Base-by-base conservation (phyloP, 2,329 filamentous ascomycete species). In the Penicillium brevicompactum region DNA sequence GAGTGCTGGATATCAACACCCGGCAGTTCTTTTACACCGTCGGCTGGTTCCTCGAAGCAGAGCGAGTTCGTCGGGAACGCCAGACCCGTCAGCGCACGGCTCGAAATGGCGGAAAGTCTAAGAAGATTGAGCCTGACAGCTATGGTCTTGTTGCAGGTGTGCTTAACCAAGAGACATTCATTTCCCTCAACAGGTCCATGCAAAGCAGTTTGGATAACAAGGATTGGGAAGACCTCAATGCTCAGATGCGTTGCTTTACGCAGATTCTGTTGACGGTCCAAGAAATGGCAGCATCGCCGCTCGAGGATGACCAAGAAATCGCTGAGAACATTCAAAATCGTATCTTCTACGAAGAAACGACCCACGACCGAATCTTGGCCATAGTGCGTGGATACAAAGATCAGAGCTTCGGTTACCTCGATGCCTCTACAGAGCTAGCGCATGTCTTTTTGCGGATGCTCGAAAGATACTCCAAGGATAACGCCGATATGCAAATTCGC, bases 291-390 rank as follows among this genome's bases (percentile, higher is more conserved):
- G 86, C 89, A 45, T 94, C 91, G 1, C 82, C 84, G 1, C 83
- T 90, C 30, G 92, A 97, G 59, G 92, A 97, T n/a, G 91, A 99
- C 63, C 89, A 96, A 69, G 94, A 97, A 65, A 97, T 99, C 70
- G 93, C 94, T 0, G 93, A 99, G 70, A 99, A 99, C 65, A 97
- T 96, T 11, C 85, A 96, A 49, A 95, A 89, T 66, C 90, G 93
- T 58, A 91, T 99, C n/a, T 99, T 99, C 72, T 99, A 99, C 75
- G 94, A 99, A 74, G 92, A 97, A 69, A 85, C 90, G 0, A 97
- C 92, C 0, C 92, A 99, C 67, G 93, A 99, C 58, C 83, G 90
- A 22, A 84, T 99, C 49, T 84, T 93, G 30, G 84, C 87, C 56
- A 89, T 97, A 50, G 81, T 37, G 1, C 83, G 88, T 59, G 87